Conservation (phyloP, 345 rosid species). For the Odontarrhena argentea region DNA sequence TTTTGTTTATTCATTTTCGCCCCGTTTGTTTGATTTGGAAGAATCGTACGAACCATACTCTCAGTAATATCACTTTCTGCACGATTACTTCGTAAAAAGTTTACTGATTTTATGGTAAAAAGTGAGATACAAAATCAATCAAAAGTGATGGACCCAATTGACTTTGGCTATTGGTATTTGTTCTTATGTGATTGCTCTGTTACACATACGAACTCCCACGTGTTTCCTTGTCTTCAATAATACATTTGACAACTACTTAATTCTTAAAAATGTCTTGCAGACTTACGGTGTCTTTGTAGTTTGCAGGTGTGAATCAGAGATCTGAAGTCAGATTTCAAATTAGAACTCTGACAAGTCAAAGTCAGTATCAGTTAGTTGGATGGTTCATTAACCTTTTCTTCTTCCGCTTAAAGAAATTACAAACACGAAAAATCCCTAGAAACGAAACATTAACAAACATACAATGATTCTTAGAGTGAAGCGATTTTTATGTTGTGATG, state of each 20-base stretch:
- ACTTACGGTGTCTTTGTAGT: too few species aligned
- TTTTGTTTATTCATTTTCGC: background rate
- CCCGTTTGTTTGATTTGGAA: background rate
- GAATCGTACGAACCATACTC: background rate
- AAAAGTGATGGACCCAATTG: constrained; percentile 36
- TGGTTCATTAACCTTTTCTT: background rate
- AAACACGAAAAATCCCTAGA: background rate
- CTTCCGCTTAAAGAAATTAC: background rate
- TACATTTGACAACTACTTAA: constrained; percentile 17
- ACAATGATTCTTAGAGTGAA: background rate
- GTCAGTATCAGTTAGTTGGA: background rate
- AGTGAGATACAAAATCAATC: too few species aligned
- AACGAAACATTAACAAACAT: background rate
- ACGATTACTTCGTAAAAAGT: too few species aligned
- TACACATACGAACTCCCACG: constrained; percentile 23
- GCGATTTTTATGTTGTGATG: constrained; percentile 6
- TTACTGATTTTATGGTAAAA: too few species aligned
- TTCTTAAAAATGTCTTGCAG: background rate
- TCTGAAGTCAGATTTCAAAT: too few species aligned
- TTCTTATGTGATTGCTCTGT: constrained; percentile 33
- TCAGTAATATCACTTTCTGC: too few species aligned
- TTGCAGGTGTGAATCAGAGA: too few species aligned
- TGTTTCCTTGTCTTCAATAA: constrained; percentile 26
- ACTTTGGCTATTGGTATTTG: constrained; percentile 33
- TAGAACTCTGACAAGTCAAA: background rate